Conservation (phyloP, 2,329 filamentous ascomycete genomes). For the Dactylonectria macrodidyma region DNA sequence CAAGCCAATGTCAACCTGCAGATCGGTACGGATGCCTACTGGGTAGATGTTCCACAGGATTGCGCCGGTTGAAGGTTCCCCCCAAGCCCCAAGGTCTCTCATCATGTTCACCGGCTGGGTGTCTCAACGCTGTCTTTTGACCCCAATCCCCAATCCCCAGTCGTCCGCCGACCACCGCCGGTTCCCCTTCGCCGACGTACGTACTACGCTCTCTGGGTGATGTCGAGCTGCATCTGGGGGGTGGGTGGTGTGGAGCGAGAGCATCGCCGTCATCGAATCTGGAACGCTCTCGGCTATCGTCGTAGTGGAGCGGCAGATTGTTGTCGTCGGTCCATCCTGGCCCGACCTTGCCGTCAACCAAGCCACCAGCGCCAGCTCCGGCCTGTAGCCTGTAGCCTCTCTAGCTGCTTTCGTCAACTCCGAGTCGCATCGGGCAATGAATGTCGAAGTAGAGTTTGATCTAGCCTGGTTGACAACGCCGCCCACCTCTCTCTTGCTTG, state of each 20-base stretch:
- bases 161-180: neutral
- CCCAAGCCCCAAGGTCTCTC: neutral
- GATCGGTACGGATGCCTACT: neutral
- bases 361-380: constrained; percentile 39
- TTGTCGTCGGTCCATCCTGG: constrained; percentile 39
- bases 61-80: neutral
- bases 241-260: constrained; percentile 7
- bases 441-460: constrained; percentile 38
- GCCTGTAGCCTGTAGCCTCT: constrained; percentile 13
- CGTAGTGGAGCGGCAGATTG: constrained; percentile 16
- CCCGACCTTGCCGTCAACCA: constrained; percentile 44
- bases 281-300: constrained; percentile 1
- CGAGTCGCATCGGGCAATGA: constrained; percentile 38
- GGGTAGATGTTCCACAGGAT: neutral
- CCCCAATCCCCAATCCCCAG: constrained; percentile 1
- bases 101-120: neutral
- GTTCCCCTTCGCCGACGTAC: neutral
- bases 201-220: constrained; percentile 1
- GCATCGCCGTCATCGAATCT: constrained; percentile 27
- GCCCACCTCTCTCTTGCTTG: constrained; percentile 19
- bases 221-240: constrained; percentile 15
- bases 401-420: constrained; percentile 31
- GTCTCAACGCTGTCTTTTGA: constrained; percentile 4
- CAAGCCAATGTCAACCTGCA: constrained; percentile 9
- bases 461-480: constrained; percentile 35